Evolutionary conservation across 225 moss, liverwort and hornwort genomes (phyloP).

Genomic region (Lunularia cruciata): DNA sequence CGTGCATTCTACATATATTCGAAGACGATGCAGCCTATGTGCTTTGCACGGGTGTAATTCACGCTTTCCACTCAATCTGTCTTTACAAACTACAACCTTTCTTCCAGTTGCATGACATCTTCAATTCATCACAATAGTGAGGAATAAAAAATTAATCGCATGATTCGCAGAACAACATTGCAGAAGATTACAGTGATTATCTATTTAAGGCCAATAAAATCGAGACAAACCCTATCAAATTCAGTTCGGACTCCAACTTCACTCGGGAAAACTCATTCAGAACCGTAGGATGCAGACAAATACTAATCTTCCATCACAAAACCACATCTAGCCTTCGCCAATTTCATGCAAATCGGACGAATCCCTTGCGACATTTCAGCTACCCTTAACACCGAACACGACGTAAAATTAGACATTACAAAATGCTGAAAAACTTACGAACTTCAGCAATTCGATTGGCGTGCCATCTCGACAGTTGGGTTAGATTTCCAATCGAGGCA

Average conservation of each 20-base stretch:
- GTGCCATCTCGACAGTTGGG: constrained; percentile 1
- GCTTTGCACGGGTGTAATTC: too few species aligned
- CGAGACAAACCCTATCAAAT: not conserved
- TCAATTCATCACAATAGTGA: too few species aligned
- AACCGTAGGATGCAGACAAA: not conserved
- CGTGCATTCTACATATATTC: too few species aligned
- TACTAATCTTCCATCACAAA: not conserved
- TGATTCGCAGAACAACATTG: too few species aligned
- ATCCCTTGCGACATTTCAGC: not conserved
- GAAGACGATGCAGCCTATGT: too few species aligned
- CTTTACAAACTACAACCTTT: too few species aligned
- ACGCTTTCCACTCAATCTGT: too few species aligned
- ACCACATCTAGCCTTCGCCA: not conserved
- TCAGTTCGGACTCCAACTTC: not conserved
- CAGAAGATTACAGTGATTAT: too few species aligned
- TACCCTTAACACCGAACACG: not conserved
- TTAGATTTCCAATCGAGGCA: not conserved
- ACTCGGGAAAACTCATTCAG: not conserved
- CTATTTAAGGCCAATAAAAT: too few species aligned
- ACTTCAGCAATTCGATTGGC: not conserved
- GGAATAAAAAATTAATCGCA: too few species aligned
- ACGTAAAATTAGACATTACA: not conserved
- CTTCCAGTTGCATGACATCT: too few species aligned
- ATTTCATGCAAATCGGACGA: not conserved
- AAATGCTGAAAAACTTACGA: not conserved